A percentile compares a stretch with the other conserved stretches of the same genome.
Conservation (phyloP, 2,329 filamentous ascomycete species). For the Colletotrichum ledebouriae region DNA sequence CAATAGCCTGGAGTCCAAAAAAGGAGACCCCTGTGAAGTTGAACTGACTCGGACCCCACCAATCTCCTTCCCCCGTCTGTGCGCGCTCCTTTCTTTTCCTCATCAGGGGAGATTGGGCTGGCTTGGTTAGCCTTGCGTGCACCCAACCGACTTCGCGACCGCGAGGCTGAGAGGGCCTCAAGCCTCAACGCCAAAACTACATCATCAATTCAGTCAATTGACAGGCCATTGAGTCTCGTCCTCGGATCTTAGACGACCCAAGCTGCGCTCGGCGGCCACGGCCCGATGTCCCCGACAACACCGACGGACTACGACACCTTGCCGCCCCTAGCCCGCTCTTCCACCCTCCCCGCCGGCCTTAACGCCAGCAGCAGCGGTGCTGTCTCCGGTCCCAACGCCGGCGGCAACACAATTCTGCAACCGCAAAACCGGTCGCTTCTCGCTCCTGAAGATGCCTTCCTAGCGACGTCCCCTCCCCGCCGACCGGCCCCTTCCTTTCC, state of each 20-base stretch:
- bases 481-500: constrained; percentile 54
- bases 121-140: constrained; percentile 22
- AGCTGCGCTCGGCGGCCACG: constrained; percentile 11
- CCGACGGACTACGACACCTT: constrained; percentile 41
- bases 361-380: constrained; percentile 44
- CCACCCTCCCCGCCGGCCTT: constrained; percentile 55
- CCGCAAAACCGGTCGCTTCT: constrained; percentile 73
- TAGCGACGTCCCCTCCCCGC: constrained; percentile 72
- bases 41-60: constrained; percentile 13
- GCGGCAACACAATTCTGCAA: constrained; percentile 50
- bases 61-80: constrained; percentile 36
- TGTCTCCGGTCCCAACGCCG: constrained; percentile 44
- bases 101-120: background rate
- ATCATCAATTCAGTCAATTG: background rate
- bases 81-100: constrained; percentile 25
- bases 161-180: constrained; percentile 37
- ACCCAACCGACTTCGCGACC: constrained; percentile 20
- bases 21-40: constrained; percentile 1
- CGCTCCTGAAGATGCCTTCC: constrained; percentile 87
- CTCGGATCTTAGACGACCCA: background rate
- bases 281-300: constrained; percentile 39
- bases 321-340: constrained; percentile 54
- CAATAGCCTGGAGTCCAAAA: background rate
- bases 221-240: constrained; percentile 21
- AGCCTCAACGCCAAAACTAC: constrained; percentile 10